Evolutionary conservation across 495 filamentous ascomycete species (phyloP), one percentile per base, ranked within the genome.

Genomic region (Filosporella fistucella): DNA sequence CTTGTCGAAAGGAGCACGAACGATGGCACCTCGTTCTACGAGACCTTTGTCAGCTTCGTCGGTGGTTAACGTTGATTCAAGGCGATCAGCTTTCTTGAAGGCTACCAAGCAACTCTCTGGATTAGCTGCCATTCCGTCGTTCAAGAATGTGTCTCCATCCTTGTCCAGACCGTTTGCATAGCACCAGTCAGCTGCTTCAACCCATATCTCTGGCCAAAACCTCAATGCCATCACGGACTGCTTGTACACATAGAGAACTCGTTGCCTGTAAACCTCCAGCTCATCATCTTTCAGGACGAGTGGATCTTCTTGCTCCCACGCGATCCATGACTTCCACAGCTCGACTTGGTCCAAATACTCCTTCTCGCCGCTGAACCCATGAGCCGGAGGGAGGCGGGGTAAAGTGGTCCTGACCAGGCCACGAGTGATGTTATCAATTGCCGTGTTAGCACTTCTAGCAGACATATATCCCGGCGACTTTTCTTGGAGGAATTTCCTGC

Each of bases 171-270:
- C 78, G 59, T 95, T 90, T 40, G 81, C 70, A 60, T 90, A 87
- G 66, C 90, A 96, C 72, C 91, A 98, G 47, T 96, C 86, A 11
- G 90, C 86, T 2, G 91, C 93, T 38, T 96, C 89, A 54, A 86
- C 91, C 93, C 93, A 98, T 52, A 96, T 80, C 61, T 91, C 87
- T 2, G 94, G 93, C 74, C 89, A 87, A 60, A 96, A 98, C 44
- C 89, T 77, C 50, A 98, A 68, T 8, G 90, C 85, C 89, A 96
- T 96, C 29, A 93, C 69, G 23, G 93, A 87, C 62, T 96, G 91
- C 67, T 91, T 91, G 70, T 94, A 97, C 48, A 87, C 85, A 65
- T 91, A 93, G 20, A 95, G 58, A 45, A 96, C 76, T 18, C 93
- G 84, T 45, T 78, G 71, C 51, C 82, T 84, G 67, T 84, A 94